Conservation (phyloP, 257 asterid genomes). For the Orobanche coerulescens region DNA sequence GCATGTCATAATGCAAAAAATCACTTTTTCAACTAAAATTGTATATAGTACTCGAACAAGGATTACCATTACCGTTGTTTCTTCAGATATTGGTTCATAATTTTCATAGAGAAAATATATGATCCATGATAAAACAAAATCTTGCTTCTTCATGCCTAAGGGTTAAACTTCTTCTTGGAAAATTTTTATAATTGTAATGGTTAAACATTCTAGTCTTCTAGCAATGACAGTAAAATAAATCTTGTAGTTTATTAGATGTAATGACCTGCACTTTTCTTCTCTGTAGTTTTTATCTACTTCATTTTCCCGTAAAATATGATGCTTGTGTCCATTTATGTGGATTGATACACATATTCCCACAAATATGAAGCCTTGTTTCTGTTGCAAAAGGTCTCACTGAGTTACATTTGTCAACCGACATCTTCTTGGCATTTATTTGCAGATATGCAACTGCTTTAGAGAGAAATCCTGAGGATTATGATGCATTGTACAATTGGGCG, state of each 20-base stretch:
- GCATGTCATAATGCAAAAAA: neutral
- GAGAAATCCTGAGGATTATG: conserved; percentile 90
- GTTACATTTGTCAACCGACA: conserved; percentile 16
- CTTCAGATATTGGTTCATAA: neutral
- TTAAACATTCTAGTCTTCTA: neutral
- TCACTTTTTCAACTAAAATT: conserved; percentile 11
- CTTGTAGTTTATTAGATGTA: neutral
- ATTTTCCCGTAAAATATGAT: conserved; percentile 3
- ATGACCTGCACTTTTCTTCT: neutral
- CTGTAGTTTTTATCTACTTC: conserved; percentile 10
- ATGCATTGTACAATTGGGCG: conserved; percentile 98
- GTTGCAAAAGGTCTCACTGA: conserved; percentile 9
- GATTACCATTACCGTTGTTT: neutral
- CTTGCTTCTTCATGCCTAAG: conserved; percentile 5
- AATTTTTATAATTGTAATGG: neutral
- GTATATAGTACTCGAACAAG: neutral
- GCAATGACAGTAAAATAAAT: neutral
- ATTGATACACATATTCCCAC: conserved; percentile 12
- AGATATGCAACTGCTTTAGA: conserved; percentile 90
- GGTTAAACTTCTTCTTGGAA: neutral
- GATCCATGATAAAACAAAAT: neutral
- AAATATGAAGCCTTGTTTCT: conserved; percentile 12
- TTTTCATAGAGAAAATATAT: neutral
- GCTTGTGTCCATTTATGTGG: conserved; percentile 6
- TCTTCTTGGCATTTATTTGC: conserved; percentile 28